A percentile compares a stretch with the other conserved stretches of the same genome.
Evolutionary conservation across 1,139 yeast genomes (phyloP).

Genomic region (Diutina ranongensis): DNA sequence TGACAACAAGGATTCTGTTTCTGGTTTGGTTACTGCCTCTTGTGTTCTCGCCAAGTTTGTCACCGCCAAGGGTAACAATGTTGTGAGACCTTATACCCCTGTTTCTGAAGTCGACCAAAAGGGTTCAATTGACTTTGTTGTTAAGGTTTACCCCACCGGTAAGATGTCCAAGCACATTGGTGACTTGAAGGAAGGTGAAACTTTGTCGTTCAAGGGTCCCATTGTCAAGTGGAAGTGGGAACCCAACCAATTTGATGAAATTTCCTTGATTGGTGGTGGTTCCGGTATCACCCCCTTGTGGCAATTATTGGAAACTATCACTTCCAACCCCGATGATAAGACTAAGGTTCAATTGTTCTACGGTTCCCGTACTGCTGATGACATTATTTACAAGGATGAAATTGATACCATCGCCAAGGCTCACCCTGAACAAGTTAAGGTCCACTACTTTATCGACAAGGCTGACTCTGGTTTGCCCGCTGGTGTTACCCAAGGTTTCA

Average conservation of each 20-base stretch:
- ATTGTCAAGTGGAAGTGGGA: constrained; percentile 86
- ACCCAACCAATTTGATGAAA: constrained; percentile 69
- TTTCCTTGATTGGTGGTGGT: constrained; percentile 91
- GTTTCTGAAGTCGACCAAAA: constrained; percentile 54
- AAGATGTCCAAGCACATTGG: constrained; percentile 73
- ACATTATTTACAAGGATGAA: constrained; percentile 68
- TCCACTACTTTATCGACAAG: constrained; percentile 74
- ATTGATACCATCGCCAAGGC: constrained; percentile 53
- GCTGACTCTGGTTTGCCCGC: constrained; percentile 26
- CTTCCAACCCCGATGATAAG: constrained; percentile 68
- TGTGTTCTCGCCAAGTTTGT: constrained; percentile 71
- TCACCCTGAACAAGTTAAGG: constrained; percentile 64
- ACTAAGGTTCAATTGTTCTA: constrained; percentile 73
- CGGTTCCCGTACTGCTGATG: constrained; percentile 68
- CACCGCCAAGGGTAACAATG: constrained; percentile 76
- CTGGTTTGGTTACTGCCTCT: constrained; percentile 79
- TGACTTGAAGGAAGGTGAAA: constrained; percentile 64
- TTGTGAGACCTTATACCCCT: constrained; percentile 96
- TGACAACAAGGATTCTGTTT: constrained; percentile 51
- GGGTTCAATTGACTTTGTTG: constrained; percentile 70
- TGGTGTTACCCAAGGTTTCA: constrained; percentile 40
- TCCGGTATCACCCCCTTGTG: constrained; percentile 92
- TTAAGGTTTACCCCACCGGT: constrained; percentile 79
- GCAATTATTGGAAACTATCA: constrained; percentile 65
- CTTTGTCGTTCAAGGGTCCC: constrained; percentile 91